Evolutionary conservation across 2,329 filamentous ascomycete genomes (phyloP).

Genomic region (Phaeophleospora eucalypticola): DNA sequence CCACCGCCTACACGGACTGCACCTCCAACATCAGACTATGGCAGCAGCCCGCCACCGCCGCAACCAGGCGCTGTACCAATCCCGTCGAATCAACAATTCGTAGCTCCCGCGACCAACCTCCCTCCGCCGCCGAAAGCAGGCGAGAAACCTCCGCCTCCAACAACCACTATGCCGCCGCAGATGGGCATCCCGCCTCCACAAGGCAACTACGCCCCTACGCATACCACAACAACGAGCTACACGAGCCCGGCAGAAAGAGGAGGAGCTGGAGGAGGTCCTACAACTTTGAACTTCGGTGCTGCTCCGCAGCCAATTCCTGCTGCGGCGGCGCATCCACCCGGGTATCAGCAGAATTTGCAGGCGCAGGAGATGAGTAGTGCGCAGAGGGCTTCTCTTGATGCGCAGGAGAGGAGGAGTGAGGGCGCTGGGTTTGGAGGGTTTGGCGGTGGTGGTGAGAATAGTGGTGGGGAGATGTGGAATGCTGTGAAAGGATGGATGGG

Average conservation of each 20-base stretch:
- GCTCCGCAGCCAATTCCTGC: slow-evolving; percentile 26
- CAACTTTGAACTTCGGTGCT: slow-evolving; percentile 37
- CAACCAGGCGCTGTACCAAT: slow-evolving; percentile 42
- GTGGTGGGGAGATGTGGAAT: slow-evolving; percentile 30
- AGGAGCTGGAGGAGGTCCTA: slow-evolving; percentile 28
- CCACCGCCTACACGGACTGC: slow-evolving; percentile 26
- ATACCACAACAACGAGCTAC: slow-evolving; percentile 31
- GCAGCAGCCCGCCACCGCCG: slow-evolving; percentile 37
- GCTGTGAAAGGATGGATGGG: slow-evolving; percentile 42
- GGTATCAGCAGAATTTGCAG: slow-evolving; percentile 46
- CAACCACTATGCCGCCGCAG: slow-evolving; percentile 37
- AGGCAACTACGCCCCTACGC: slow-evolving; percentile 36
- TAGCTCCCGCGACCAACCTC: slow-evolving; percentile 21
- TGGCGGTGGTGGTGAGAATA: slow-evolving; percentile 15
- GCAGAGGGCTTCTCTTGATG: slow-evolving; percentile 32
- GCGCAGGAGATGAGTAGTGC: slow-evolving; percentile 38
- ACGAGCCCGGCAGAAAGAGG: slow-evolving; percentile 13
- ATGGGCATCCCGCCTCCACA: slow-evolving; percentile 38
- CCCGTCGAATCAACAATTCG: slow-evolving; percentile 25
- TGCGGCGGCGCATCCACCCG: slow-evolving; percentile 40
- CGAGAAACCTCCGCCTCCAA: slow-evolving; percentile 21
- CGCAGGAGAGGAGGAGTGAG: slow-evolving; percentile 21
- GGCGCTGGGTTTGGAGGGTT: slow-evolving; percentile 10
- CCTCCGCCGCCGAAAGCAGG: slow-evolving; percentile 42
- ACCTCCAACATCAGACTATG: slow-evolving; percentile 24